Evolutionary conservation across 2,329 filamentous ascomycete genomes (phyloP).

Genomic region (Didymella glomerata): DNA sequence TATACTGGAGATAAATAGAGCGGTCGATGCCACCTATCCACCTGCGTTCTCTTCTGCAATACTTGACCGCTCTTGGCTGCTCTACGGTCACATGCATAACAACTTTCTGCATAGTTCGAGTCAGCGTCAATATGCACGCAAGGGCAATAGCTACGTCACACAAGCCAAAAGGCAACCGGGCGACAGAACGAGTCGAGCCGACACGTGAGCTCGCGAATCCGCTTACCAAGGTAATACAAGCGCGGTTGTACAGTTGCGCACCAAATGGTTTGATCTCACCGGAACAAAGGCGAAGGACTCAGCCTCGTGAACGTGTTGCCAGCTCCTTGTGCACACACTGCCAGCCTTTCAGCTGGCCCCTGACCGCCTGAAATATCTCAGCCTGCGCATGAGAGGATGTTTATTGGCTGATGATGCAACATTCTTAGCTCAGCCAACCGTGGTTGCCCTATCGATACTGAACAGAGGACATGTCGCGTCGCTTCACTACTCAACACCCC

Average conservation of each 20-base stretch:
- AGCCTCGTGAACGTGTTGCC: conserved; percentile 14
- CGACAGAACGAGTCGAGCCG: background rate
- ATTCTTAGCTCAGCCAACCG: conserved; percentile 20
- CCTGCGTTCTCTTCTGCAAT: background rate
- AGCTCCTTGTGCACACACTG: background rate
- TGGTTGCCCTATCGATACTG: conserved; percentile 18
- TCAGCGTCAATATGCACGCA: background rate
- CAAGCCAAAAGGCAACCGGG: background rate
- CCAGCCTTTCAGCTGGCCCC: conserved; percentile 10
- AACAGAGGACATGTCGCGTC: conserved; percentile 10
- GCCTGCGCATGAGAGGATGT: background rate
- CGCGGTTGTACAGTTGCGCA: conserved; percentile 1
- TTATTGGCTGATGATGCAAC: conserved; percentile 19
- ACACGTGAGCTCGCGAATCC: conserved; percentile 4
- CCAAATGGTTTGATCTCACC: conserved; percentile 11
- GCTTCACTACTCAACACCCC: conserved; percentile 17
- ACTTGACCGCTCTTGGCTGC: background rate
- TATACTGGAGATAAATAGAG: conserved; percentile 9
- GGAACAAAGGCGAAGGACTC: conserved; percentile 18
- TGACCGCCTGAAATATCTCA: conserved; percentile 3
- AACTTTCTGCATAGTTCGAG: background rate
- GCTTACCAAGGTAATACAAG: conserved; percentile 4
- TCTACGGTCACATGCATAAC: background rate
- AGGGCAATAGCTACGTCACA: conserved; percentile 3
- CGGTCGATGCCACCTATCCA: background rate